Conservation (phyloP, 2,329 filamentous ascomycete genomes). For the Fusarium liriodendri region DNA sequence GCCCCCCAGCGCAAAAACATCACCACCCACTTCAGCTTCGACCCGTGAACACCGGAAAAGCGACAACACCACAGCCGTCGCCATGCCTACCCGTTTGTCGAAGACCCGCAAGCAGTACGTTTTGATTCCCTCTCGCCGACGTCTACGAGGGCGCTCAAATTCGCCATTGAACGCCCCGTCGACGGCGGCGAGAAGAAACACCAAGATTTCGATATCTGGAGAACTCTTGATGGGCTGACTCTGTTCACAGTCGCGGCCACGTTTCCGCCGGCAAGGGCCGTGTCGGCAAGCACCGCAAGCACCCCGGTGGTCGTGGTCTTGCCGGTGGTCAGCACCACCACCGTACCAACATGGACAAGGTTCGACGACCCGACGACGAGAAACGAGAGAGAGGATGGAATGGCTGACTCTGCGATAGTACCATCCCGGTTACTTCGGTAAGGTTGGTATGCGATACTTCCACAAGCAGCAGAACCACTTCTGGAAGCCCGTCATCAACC, state of each 20-base stretch:
- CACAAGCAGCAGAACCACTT: constrained; percentile 95
- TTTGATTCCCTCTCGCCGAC: constrained; percentile 36
- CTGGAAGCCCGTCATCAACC: constrained; percentile 99
- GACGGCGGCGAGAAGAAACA: constrained; percentile 18
- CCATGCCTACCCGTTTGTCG: constrained; percentile 79
- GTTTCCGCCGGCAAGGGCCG: constrained; percentile 98
- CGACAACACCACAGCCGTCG: constrained; percentile 61
- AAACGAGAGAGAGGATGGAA: constrained; percentile 18
- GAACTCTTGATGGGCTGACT: constrained; percentile 41
- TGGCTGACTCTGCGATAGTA: constrained; percentile 67
- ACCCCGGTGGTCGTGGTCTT: constrained; percentile 83
- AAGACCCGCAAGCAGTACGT: constrained; percentile 85
- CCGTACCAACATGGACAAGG: constrained; percentile 74
- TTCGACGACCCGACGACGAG: constrained; percentile 69
- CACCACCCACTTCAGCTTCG: constrained; percentile 51
- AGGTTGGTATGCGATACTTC: constrained; percentile 96
- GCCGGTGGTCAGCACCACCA: constrained; percentile 98
- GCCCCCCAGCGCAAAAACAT: constrained; percentile 52
- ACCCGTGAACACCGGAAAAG: constrained; percentile 53
- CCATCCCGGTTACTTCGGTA: constrained; percentile 99
- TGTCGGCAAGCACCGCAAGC: constrained; percentile 99
- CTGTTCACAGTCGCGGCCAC: constrained; percentile 82
- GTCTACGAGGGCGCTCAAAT: constrained; percentile 35
- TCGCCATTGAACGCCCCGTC: constrained; percentile 29
- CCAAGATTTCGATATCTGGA: constrained; percentile 8